Evolutionary conservation across 345 rosid genomes (phyloP), one percentile per base, ranked within the genome.

Genomic region (Eutrema japonicum): DNA sequence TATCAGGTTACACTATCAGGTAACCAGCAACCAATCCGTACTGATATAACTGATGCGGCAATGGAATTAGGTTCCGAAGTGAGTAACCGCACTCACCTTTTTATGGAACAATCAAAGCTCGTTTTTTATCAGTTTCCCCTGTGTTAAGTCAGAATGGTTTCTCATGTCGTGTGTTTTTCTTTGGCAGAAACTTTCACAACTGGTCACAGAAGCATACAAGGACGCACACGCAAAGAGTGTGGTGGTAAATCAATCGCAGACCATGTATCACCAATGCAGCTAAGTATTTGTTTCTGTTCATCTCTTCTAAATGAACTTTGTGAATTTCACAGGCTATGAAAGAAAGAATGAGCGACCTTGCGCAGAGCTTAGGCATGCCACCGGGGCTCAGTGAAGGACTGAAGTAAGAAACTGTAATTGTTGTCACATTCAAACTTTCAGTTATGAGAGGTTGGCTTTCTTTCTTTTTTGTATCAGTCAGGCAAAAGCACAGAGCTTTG

Each of bases 181-280:
- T 10, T 51, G 68, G 86, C 91, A 94, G 96, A 89, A 88, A 80
- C 83, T 94, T 10, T 91, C 98, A n/a, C 82, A 77, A 61, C 73
- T 91, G 64, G 93, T 89, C 16, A 89, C 87, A 0, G 97, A 91
- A 64, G 98, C 97, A 35, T 94, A 94, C 95, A 89, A 89, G 76
- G 96, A 94, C 42, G 98, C 98, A 37, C 96, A 94, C 77, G 88
- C 91, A 56, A 94, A 94, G 82, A 91, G 97, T 68, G 95, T 91
- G 1, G 87, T 67, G 96, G 97, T 88, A 58, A 82, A 11, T 42
- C 54, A 22, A 40, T 64, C 18, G 0, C 35, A 35, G 2, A 66
- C 43, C 47, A 40, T 58, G 43, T 45, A 22, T 43, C 56, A 49
- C 35, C 68, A 68, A 50, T 52, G 42, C 22, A 38, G 16, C 13